phyloP scores from a whole-genome alignment of 2,329 filamentous ascomycete species.

The Boeremia lycopersici region DNA sequence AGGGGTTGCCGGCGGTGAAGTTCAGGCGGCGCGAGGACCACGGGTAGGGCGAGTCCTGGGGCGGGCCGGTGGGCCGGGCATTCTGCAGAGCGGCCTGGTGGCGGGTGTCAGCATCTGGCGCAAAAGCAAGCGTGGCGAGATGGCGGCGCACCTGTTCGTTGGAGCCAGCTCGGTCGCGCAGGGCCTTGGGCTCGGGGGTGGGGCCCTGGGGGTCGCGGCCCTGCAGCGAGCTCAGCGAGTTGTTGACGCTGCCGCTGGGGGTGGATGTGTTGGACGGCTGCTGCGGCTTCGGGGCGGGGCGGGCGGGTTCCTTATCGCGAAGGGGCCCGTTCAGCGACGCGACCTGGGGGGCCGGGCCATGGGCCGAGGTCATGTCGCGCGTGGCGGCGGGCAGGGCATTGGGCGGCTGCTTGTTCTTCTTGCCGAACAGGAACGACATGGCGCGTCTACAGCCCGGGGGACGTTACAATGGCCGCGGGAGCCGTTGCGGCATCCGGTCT shows the following conservation, averaged over 20 bases:
- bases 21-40: constrained; percentile 92
- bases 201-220: constrained; percentile 59
- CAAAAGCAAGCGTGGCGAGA: too few species aligned
- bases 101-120: constrained; percentile 17
- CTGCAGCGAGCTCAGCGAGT: constrained; percentile 68
- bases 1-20: constrained; percentile 87
- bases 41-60: constrained; percentile 84
- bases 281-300: constrained; percentile 16
- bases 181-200: constrained; percentile 68
- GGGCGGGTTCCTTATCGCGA: constrained; percentile 46
- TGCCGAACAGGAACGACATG: constrained; percentile 62
- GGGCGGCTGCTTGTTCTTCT: constrained; percentile 50
- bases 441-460: constrained; percentile 30
- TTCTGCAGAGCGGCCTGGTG: constrained; percentile 24
- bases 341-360: constrained; percentile 53
- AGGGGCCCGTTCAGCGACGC: constrained; percentile 42
- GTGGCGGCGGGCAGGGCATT: constrained; percentile 59
- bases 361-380: constrained; percentile 62
- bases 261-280: constrained; percentile 64
- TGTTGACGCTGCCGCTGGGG: constrained; percentile 73
- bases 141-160: constrained; percentile 58
- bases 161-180: constrained; percentile 62
- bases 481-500: constrained; percentile 38
- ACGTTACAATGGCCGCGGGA: constrained; percentile 28
- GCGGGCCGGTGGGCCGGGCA: constrained; percentile 44